Evolutionary conservation across 139 green algal genomes (phyloP), one percentile per base, ranked within the genome.

Genomic region (Coelastrella sp.): DNA sequence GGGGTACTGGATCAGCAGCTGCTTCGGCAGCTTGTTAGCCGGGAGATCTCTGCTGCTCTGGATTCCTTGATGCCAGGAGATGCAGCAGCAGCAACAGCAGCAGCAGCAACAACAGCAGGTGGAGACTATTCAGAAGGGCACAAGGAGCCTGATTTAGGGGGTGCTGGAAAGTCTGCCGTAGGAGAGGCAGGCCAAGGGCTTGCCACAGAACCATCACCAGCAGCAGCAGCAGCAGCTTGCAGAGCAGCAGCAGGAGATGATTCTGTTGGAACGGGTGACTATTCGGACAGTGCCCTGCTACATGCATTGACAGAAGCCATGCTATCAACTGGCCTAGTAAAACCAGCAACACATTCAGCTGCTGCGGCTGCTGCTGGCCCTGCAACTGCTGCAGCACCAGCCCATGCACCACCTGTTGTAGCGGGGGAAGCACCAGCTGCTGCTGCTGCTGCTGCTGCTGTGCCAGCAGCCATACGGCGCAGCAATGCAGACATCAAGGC

Each of bases 281-380:
- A n/a, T 19, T 57, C 17, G 0, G 74, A 80, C 16, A 19, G 22
- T 80, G 74, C 58, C 3, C 22, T 86, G 80, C 80, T 86, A 59
- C 80, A 86, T 74, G 59, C 80, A 5, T 47, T 86, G 60, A 86
- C 80, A 74, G 80, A 86, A 65, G 59, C 80, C 11, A 0, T 86
- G 60, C 11, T 77, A 23, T 76, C 61, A 58, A 68, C 79, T 57
- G 79, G 79, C 6, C 20, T 57, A 17, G 58, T 61, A 3, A 61
- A 56, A 14, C 8, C 82, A 20, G 65, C 61, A 59, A 8, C 19
- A 4, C 32, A 47, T 5, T 5, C 32, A 19, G 32, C 76, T 3
- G n/a, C n/a, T n/a, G 76, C n/a, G 4, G 76, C 8, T 20, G 76
- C 32, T 10, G 22, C 14, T 76, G 68, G 5, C 23, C 19, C 80